phyloP scores from a whole-genome alignment of 2,329 filamentous ascomycete species.

The Ceratocystis cubensis region DNA sequence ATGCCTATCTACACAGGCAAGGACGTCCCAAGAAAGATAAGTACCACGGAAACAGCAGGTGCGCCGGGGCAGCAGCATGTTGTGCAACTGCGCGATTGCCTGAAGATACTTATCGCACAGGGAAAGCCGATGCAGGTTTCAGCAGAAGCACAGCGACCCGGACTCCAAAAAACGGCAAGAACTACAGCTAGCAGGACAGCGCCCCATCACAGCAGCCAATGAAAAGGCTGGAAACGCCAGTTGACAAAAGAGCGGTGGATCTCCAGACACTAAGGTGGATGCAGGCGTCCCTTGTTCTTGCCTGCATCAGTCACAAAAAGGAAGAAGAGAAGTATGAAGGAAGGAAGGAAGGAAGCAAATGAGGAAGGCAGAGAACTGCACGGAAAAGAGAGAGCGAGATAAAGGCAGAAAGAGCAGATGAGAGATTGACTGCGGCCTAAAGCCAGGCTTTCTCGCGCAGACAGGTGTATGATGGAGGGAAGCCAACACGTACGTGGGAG shows the following conservation, averaged over 20 bases:
- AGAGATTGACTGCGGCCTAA: background rate
- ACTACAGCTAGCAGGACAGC: background rate
- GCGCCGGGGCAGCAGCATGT: background rate
- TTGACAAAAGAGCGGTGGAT: constrained; percentile 2
- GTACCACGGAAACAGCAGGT: background rate
- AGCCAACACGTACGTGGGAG: background rate
- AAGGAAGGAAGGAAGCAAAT: background rate
- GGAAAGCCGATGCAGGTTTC: constrained; percentile 1
- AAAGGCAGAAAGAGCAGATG: background rate
- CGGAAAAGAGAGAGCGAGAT: background rate
- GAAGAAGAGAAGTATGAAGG: background rate
- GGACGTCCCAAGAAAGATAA: background rate
- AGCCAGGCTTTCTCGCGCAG: no score
- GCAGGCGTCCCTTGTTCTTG: background rate
- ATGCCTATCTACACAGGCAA: background rate
- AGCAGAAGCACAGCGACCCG: background rate
- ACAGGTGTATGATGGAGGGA: no score
- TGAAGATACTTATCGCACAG: background rate
- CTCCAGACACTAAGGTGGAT: background rate
- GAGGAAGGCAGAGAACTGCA: background rate
- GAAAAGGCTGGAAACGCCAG: background rate
- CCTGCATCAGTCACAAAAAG: constrained; percentile 4
- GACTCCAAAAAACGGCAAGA: background rate
- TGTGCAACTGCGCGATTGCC: constrained; percentile 3
- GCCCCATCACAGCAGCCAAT: background rate